Base-by-base conservation (phyloP, 2,329 filamentous ascomycete species). In the Xylaria sp. region DNA sequence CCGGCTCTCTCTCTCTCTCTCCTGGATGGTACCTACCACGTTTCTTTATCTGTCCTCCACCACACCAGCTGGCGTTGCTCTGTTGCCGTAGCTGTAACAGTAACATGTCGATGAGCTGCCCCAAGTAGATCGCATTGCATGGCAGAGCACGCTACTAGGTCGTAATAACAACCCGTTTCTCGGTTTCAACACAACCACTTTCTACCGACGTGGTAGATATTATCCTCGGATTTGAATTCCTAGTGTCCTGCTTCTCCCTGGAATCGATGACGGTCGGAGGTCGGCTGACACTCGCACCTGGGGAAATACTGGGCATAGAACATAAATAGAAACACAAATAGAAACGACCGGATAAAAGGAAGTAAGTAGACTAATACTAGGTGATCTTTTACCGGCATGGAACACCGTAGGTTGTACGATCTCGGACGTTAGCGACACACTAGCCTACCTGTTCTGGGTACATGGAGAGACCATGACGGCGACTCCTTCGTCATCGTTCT, bases 321-420 rank as follows among this genome's bases (percentile, higher is more conserved):
- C 23, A 18, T 34, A 54, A 6, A 18, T 46, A n/a, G 41, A 44
- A 46, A 18, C 18, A n/a, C 15, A 46, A 18, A 46, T 37, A 9
- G 6, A 46, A 39, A 25, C 4, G 12, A 6, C 39, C 66, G 66
- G 66, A 12, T 58, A 51, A 68, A 68, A 34, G 66, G 61, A 65
- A 48, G 46, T 48, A 12, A 65, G 56, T 7, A 48, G 12, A 18
- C 25, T 28, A 5, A 28, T 28, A 18, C 25, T 28, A 10, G 12
- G 13, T 39, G 60, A 12, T 55, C 20, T 12, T 12, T 64, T 57
- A 23, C n/a, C n/a, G 32, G 60, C 37, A 34, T 2, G 34, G 7
- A 25, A 28, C 50, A 15, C 39, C 50, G 55, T 55, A 37, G 34
- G 20, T 5, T 32, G 34, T 32, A 15, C 60, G 51, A 55, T 63